A percentile compares a stretch with the other conserved stretches of the same genome.
Evolutionary conservation across 1,139 yeast species (phyloP).

Genomic region (Protomyces gravidus): DNA sequence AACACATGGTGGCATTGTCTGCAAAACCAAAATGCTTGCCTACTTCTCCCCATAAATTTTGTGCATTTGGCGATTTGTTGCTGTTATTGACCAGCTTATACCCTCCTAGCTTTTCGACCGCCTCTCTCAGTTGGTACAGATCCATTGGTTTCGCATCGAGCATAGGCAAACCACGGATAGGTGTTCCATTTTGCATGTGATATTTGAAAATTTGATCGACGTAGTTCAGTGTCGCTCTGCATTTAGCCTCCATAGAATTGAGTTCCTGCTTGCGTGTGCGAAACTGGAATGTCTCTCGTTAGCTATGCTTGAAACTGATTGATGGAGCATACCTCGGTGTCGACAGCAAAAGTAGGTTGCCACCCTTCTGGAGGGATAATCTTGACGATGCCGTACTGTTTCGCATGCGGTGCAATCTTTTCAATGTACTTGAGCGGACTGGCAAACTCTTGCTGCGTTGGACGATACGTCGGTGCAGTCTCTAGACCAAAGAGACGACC

Average conservation of each 20-base stretch:
- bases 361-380: slow-evolving; percentile 53
- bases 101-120: slow-evolving; percentile 44
- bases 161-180: slow-evolving; percentile 39
- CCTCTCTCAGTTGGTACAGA: slow-evolving; percentile 41
- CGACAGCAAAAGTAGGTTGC: slow-evolving; percentile 46
- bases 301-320: background rate
- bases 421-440: slow-evolving; percentile 47
- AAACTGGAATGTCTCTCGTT: slow-evolving; percentile 44
- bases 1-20: slow-evolving; percentile 64
- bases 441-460: slow-evolving; percentile 47
- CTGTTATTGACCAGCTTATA: slow-evolving; percentile 36
- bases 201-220: slow-evolving; percentile 40
- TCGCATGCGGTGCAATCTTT: slow-evolving; percentile 44
- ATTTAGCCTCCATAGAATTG: slow-evolving; percentile 45
- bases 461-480: slow-evolving; percentile 50
- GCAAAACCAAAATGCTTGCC: slow-evolving; percentile 74
- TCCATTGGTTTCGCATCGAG: slow-evolving; percentile 44
- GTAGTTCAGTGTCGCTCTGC: slow-evolving; percentile 42
- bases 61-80: slow-evolving; percentile 26
- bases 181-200: slow-evolving; percentile 38
- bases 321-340: slow-evolving; percentile 45
- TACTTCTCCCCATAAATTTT: slow-evolving; percentile 46
- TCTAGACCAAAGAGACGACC: slow-evolving; percentile 36
- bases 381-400: slow-evolving; percentile 66
- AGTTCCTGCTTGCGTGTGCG: slow-evolving; percentile 54